phyloP scores from a whole-genome alignment of 495 filamentous ascomycete genomes.

The Bacidia gigantensis region DNA sequence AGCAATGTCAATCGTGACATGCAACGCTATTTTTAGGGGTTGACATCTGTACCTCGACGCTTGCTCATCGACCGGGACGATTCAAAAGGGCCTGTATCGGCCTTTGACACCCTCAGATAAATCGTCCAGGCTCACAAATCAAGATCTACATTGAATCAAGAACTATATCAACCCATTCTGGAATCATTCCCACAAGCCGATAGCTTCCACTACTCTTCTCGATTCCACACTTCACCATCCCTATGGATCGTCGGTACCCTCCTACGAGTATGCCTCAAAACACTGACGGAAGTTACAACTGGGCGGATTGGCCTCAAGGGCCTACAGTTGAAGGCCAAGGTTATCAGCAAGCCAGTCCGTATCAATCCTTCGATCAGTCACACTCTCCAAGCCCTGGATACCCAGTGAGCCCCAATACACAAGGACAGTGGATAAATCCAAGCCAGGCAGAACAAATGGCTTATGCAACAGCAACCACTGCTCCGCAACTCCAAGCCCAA shows the following conservation, averaged over 20 bases:
- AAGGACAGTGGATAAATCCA: background rate
- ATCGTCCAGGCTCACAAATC: too few relatives aligned
- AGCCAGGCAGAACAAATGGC: background rate
- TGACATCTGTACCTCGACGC: background rate
- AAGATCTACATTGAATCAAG: too few relatives aligned
- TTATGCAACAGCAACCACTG: background rate
- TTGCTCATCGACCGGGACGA: too few relatives aligned
- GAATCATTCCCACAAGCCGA: background rate
- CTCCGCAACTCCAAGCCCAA: background rate
- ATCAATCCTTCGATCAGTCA: background rate
- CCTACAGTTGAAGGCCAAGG: background rate
- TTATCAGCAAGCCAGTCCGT: background rate
- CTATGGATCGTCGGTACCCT: background rate
- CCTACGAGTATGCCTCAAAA: background rate
- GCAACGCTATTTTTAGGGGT: background rate
- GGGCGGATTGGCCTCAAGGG: background rate
- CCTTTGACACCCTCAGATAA: too few relatives aligned
- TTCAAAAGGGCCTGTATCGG: too few relatives aligned
- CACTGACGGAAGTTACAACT: background rate
- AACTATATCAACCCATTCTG: too few relatives aligned
- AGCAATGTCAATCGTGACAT: background rate
- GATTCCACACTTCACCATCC: background rate
- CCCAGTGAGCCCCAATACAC: background rate
- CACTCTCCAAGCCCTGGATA: background rate
- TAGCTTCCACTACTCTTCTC: background rate